Conservation (phyloP, 2,329 filamentous ascomycete genomes). For the Neofusicoccum laricinum region DNA sequence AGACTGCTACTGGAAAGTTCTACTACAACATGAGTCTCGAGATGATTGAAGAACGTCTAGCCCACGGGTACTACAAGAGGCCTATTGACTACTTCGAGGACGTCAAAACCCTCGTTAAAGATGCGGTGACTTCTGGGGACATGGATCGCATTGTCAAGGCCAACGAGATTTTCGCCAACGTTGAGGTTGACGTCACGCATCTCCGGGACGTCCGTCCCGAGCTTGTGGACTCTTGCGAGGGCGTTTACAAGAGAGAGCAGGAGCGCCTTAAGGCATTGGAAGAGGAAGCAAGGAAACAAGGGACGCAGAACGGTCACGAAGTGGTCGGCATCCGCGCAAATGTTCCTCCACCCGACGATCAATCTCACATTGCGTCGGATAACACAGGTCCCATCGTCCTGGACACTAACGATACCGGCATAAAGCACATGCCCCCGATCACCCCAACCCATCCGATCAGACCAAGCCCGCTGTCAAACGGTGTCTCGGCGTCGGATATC, state of each 20-base stretch:
- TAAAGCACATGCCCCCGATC: conserved; percentile 42
- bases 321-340: conserved; percentile 40
- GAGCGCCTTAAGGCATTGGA: conserved; percentile 61
- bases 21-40: conserved; percentile 94
- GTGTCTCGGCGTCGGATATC: conserved; percentile 43
- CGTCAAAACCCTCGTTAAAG: conserved; percentile 78
- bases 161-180: conserved; percentile 87
- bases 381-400: conserved; percentile 50
- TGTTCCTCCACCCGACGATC: conserved; percentile 36
- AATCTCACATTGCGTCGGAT: conserved; percentile 43
- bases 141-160: conserved; percentile 79
- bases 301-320: conserved; percentile 37
- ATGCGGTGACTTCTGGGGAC: conserved; percentile 80
- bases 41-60: conserved; percentile 92
- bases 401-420: conserved; percentile 62
- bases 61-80: conserved; percentile 92
- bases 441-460: conserved; percentile 54
- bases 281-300: conserved; percentile 48
- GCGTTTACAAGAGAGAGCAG: conserved; percentile 67
- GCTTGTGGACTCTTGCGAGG: conserved; percentile 72
- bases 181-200: conserved; percentile 84
- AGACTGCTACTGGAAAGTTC: conserved; percentile 75
- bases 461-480: conserved; percentile 60
- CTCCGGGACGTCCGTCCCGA: conserved; percentile 65
- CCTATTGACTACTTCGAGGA: conserved; percentile 87